phyloP scores from a whole-genome alignment of 768 basidiomycete genomes.

The Russula sp. region DNA sequence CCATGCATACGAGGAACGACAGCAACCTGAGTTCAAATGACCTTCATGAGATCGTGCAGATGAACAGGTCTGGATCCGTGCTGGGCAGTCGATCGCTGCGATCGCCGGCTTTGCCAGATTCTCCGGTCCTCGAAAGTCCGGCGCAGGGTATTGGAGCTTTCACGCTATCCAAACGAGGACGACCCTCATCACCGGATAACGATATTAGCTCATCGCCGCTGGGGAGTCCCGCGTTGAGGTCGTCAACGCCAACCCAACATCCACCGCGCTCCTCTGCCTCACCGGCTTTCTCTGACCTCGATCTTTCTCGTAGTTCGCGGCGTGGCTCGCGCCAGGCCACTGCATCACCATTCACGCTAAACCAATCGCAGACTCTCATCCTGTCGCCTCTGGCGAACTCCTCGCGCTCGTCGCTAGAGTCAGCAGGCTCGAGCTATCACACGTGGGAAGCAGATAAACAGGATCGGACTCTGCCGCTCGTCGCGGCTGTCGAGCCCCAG shows the following conservation, averaged over 20 bases:
- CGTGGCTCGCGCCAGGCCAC: slow-evolving; percentile 22
- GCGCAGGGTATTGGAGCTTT: not conserved
- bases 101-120: slow-evolving; percentile 54
- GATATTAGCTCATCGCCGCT: slow-evolving; percentile 44
- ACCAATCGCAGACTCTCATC: slow-evolving; percentile 49
- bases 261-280: slow-evolving; percentile 47
- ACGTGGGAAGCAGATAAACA: slow-evolving; percentile 60
- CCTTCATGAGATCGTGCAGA: slow-evolving; percentile 13
- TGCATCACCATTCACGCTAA: slow-evolving; percentile 45
- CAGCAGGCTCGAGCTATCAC: slow-evolving; percentile 80
- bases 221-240: slow-evolving; percentile 40
- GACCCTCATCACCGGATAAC: slow-evolving; percentile 37
- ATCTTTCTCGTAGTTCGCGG: slow-evolving; percentile 16
- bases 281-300: slow-evolving; percentile 40
- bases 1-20: slow-evolving; percentile 27
- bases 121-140: slow-evolving; percentile 41
- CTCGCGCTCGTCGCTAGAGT: slow-evolving; percentile 73
- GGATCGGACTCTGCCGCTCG: slow-evolving; percentile 46
- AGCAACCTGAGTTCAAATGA: slow-evolving; percentile 29
- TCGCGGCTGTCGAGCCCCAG: slow-evolving; percentile 43
- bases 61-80: slow-evolving; percentile 22
- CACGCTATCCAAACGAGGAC: not conserved
- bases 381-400: slow-evolving; percentile 67
- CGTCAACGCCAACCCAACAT: slow-evolving; percentile 61
- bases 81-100: slow-evolving; percentile 36